These are phyloP conservation scores for Eucalyptus dawsonii DNA, from an alignment of 345 rosid species.

Conservation along the genomic window DNA sequence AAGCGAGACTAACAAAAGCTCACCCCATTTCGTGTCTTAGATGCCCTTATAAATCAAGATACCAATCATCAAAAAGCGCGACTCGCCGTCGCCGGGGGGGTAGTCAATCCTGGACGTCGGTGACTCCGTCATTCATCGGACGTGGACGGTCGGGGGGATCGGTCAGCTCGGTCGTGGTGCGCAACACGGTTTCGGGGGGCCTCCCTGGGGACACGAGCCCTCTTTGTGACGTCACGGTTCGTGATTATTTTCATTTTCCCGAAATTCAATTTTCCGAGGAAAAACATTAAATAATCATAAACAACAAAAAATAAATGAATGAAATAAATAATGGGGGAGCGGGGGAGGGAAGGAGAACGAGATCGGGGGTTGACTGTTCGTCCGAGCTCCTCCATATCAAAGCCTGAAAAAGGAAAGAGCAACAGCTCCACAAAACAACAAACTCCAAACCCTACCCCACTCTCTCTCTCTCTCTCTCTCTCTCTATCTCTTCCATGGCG, in stretches of 20 bases:
- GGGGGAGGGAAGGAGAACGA: not conserved
- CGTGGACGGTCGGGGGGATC: not conserved
- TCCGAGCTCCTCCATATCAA: not conserved
- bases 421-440: not conserved
- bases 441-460: not conserved
- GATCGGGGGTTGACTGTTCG: not conserved
- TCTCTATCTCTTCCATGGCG: not conserved
- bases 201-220: not conserved
- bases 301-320: not conserved
- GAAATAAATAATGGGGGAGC: not conserved
- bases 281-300: not conserved
- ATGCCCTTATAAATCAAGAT: not conserved
- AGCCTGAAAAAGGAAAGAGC: not conserved
- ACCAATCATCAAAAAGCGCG: not conserved
- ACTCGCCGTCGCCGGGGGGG: not conserved
- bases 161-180: not conserved
- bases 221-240: not conserved
- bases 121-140: not conserved
- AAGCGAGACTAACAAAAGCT: not conserved
- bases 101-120: not conserved
- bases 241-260: not conserved
- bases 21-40: not conserved
- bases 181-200: not conserved
- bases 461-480: not conserved
- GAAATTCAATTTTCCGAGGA: not conserved